These are phyloP conservation scores for Eremothecium cymbalariae DNA, from an alignment of 1,139 yeast species.

Conservation along the genomic window DNA sequence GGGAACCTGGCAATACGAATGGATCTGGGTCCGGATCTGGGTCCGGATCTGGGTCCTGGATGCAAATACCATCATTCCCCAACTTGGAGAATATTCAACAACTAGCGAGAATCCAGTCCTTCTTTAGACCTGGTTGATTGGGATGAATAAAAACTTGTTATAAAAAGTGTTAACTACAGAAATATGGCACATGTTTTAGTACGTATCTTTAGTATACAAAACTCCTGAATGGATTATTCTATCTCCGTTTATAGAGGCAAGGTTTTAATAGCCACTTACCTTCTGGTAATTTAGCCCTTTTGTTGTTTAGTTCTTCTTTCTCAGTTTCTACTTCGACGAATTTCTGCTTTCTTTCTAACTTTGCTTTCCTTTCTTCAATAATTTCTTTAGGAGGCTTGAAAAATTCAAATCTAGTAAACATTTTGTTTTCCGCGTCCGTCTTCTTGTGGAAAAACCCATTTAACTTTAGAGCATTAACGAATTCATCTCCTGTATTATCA, in stretches of 20 bases:
- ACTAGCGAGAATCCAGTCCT: conserved; percentile 23
- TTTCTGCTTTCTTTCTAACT: conserved; percentile 55
- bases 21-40: conserved; percentile 1
- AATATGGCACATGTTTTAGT: too few relatives aligned
- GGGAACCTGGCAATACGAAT: conserved; percentile 25
- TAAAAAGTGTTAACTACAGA: too few relatives aligned
- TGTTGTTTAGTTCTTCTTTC: conserved; percentile 48
- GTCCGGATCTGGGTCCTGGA: conserved; percentile 20
- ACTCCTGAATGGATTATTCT: conserved; percentile 10
- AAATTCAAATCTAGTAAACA: conserved; percentile 92
- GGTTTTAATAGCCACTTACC: conserved; percentile 91
- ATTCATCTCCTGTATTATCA: conserved; percentile 60
- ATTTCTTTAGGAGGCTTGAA: conserved; percentile 76
- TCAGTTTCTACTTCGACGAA: conserved; percentile 65
- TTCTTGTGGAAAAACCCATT: conserved; percentile 81
- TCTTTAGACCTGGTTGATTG: conserved; percentile 19
- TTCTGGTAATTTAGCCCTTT: conserved; percentile 55
- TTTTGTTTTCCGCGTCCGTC: conserved; percentile 81
- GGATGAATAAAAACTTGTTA: conserved; percentile 5
- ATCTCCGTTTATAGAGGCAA: conserved; percentile 89
- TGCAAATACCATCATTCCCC: conserved; percentile 27
- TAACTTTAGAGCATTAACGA: conserved; percentile 66
- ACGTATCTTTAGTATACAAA: neutral
- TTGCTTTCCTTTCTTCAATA: conserved; percentile 55
- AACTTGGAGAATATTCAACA: conserved; percentile 23